Evolutionary conservation across 306 rosid genomes (phyloP).

Genomic region (Neltuma alba): DNA sequence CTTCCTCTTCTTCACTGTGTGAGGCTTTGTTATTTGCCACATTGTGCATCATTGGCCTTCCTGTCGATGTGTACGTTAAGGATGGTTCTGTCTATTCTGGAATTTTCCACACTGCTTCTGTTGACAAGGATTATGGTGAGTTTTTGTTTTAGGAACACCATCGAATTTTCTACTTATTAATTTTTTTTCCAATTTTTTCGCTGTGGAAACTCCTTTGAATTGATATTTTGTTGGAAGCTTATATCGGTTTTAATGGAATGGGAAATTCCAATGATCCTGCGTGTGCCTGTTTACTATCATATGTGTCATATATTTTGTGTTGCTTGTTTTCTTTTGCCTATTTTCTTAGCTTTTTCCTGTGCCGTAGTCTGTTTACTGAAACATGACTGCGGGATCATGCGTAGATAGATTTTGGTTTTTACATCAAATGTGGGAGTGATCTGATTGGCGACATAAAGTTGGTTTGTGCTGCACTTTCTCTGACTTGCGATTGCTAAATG

Average conservation of each 20-base stretch:
- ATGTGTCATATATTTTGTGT: slow-evolving; percentile 34
- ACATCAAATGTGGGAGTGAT: background rate
- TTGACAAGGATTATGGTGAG: slow-evolving; percentile 59
- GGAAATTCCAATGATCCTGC: slow-evolving; percentile 17
- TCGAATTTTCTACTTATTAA: background rate
- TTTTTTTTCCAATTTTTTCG: background rate
- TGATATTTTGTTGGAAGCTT: slow-evolving; percentile 13
- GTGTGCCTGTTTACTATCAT: slow-evolving; percentile 15
- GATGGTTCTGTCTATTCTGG: slow-evolving; percentile 93
- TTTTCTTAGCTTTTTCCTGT: background rate
- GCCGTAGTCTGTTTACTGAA: background rate
- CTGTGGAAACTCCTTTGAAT: slow-evolving; percentile 14
- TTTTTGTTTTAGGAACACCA: slow-evolving; percentile 4
- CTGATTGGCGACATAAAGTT: background rate
- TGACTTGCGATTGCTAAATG: background rate
- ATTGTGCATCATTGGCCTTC: slow-evolving; percentile 75
- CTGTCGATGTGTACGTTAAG: slow-evolving; percentile 74
- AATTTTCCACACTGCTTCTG: slow-evolving; percentile 79
- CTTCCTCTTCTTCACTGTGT: slow-evolving; percentile 43
- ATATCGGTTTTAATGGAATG: slow-evolving; percentile 17
- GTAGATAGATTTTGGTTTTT: slow-evolving; percentile 2
- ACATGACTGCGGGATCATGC: slow-evolving; percentile 26
- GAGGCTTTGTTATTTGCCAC: slow-evolving; percentile 74
- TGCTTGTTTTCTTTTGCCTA: background rate
- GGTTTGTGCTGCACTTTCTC: background rate